These are phyloP conservation scores for Biscogniauxia sp. DNA, from an alignment of 2,329 filamentous ascomycete genomes.

Conservation along the genomic window DNA sequence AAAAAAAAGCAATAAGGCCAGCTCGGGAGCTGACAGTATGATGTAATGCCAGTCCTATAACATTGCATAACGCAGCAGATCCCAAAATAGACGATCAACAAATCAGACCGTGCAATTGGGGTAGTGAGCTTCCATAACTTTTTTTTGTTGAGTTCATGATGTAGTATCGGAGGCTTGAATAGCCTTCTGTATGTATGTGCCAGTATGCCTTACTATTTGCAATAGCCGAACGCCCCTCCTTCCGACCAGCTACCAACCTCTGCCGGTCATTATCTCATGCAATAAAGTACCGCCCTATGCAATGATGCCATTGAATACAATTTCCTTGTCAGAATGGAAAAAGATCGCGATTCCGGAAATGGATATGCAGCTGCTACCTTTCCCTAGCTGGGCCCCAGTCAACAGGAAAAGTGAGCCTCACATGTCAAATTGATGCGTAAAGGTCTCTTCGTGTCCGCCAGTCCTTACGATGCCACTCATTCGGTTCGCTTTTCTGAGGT, in stretches of 20 bases:
- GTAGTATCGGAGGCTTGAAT: constrained; percentile 20
- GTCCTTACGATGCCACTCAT: constrained; percentile 65
- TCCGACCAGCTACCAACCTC: constrained; percentile 24
- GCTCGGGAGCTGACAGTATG: neutral
- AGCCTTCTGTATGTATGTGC: constrained; percentile 31
- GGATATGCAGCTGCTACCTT: neutral
- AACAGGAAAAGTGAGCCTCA: constrained; percentile 36
- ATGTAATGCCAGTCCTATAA: neutral
- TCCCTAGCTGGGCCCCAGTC: constrained; percentile 8
- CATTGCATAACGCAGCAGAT: constrained; percentile 12
- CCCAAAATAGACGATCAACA: constrained; percentile 4
- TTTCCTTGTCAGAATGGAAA: constrained; percentile 24
- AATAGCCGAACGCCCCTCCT: constrained; percentile 30
- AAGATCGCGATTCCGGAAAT: constrained; percentile 8
- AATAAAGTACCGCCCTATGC: constrained; percentile 37
- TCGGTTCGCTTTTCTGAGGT: constrained; percentile 51
- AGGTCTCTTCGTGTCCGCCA: constrained; percentile 58
- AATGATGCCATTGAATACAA: constrained; percentile 36
- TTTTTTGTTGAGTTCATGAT: constrained; percentile 10
- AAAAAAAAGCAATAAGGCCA: neutral
- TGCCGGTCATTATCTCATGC: constrained; percentile 29
- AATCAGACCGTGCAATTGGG: constrained; percentile 5
- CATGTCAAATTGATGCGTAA: constrained; percentile 59
- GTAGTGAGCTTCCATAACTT: constrained; percentile 7
- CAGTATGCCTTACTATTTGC: constrained; percentile 30